These are phyloP conservation scores for Stephania yunnanensis DNA, from an alignment of 164 flowering plant species.

Conservation along the genomic window DNA sequence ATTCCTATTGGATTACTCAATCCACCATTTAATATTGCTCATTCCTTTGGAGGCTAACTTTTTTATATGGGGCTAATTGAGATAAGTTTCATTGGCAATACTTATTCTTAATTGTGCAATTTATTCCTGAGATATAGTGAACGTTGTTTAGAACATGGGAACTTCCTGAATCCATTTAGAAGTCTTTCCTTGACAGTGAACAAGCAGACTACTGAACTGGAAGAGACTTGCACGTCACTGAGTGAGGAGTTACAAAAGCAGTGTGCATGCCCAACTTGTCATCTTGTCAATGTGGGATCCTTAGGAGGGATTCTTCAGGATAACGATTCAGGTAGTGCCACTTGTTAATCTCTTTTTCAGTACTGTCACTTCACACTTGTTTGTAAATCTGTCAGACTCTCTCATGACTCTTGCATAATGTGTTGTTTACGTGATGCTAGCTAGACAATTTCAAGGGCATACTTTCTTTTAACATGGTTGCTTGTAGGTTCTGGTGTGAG, in stretches of 20 bases:
- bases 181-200: slow-evolving; percentile 43
- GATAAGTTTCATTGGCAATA: background rate
- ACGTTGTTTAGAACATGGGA: background rate
- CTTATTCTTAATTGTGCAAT: background rate
- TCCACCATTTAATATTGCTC: background rate
- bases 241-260: slow-evolving; percentile 55
- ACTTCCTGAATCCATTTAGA: slow-evolving; percentile 2
- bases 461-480: background rate
- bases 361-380: background rate
- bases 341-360: background rate
- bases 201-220: slow-evolving; percentile 62
- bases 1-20: background rate
- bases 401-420: too few relatives aligned
- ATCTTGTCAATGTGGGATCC: slow-evolving; percentile 44
- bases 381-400: too few relatives aligned
- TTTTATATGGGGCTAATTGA: background rate
- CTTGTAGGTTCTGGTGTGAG: background rate
- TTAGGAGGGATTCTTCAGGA: slow-evolving; percentile 34
- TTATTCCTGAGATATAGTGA: background rate
- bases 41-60: background rate
- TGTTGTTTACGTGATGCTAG: too few relatives aligned
- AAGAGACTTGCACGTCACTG: slow-evolving; percentile 33
- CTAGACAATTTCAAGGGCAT: background rate
- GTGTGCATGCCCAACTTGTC: slow-evolving; percentile 57
- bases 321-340: slow-evolving; percentile 10